Evolutionary conservation across 805 yeast species (phyloP).

Genomic region (Candida dajiaensis): DNA sequence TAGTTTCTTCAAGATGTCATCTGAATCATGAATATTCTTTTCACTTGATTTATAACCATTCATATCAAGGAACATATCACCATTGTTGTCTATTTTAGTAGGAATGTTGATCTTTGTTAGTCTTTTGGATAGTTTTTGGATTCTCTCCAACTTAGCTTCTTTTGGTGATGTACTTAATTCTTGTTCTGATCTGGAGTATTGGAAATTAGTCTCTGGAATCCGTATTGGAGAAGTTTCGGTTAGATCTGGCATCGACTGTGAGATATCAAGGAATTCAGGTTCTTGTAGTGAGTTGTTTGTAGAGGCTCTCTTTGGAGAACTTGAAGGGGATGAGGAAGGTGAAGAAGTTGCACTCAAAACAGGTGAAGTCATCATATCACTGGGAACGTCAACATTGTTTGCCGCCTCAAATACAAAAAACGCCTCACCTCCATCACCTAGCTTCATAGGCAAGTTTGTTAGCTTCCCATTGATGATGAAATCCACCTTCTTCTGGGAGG

Average conservation of each 20-base stretch:
- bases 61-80: slow-evolving; percentile 87
- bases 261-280: slow-evolving; percentile 46
- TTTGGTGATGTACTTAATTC: slow-evolving; percentile 20
- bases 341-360: slow-evolving; percentile 23
- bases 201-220: neutral
- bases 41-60: slow-evolving; percentile 92
- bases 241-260: slow-evolving; percentile 19
- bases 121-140: slow-evolving; percentile 56
- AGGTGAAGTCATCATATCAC: slow-evolving; percentile 47
- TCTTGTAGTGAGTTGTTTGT: slow-evolving; percentile 27
- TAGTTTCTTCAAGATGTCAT: slow-evolving; percentile 65
- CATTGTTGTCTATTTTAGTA: slow-evolving; percentile 79
- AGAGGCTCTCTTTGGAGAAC: slow-evolving; percentile 15
- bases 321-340: slow-evolving; percentile 17
- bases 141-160: slow-evolving; percentile 48
- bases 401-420: slow-evolving; percentile 91
- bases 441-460: slow-evolving; percentile 87
- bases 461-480: slow-evolving; percentile 77
- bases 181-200: slow-evolving; percentile 9
- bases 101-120: slow-evolving; percentile 75
- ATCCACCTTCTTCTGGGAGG: slow-evolving; percentile 91
- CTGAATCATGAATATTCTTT: slow-evolving; percentile 69
- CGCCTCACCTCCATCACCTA: slow-evolving; percentile 98
- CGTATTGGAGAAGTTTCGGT: slow-evolving; percentile 1
- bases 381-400: slow-evolving; percentile 55